Base-by-base conservation (phyloP, 1,284 basidiomycete species). In the Ganoderma lingzhi region DNA sequence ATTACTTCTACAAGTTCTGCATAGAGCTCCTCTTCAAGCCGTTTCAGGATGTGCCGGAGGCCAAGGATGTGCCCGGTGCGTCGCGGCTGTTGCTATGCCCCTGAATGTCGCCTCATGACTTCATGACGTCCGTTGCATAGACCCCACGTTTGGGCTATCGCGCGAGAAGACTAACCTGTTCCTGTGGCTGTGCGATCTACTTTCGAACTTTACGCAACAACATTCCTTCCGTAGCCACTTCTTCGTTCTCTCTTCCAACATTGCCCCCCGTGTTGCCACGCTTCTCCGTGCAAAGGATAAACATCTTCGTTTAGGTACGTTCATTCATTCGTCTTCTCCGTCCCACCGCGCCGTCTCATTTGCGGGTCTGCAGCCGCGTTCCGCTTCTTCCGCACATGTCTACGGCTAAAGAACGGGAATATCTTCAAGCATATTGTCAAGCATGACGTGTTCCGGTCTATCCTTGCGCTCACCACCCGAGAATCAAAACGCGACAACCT, bases 181-280 rank as follows among this genome's bases (percentile, higher is more conserved):
- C 77, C 87, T 95, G 72, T 93, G 93, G 79, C 86, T 96, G 64
- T 95, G 94, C 82, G 98, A 99, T 79, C 85, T 99, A 71, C 84
- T 99, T 69, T 94, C 94, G 80, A 96, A 91, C 82, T 96, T 96
- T 82, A 88, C 95, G 66, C 83, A 88, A 64, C 94, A 97, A 79
- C 97, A 99, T 81, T 88, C 90, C 63, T 96, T 96, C 82, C 91
- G 96, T 66, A 94, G 93, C 75, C 94, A 96, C 81, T 97, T 96
- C 82, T 97, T 91, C 79, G 87, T 98, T 78, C 87, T 98, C 71
- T 92, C 94, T 1, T 90, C 91, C 55, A 89, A 90, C 70, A 88
- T 97, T 70, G 85, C 93, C 56, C 78, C 85, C 56, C 90, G 91
- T 71, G 84, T 97, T 70, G 93, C 92, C 48, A 89, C 91, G n/a